These are phyloP conservation scores for Kickxella alabastrina DNA, from an alignment of 192 early-diverging fungal species.

Conservation along the genomic window DNA sequence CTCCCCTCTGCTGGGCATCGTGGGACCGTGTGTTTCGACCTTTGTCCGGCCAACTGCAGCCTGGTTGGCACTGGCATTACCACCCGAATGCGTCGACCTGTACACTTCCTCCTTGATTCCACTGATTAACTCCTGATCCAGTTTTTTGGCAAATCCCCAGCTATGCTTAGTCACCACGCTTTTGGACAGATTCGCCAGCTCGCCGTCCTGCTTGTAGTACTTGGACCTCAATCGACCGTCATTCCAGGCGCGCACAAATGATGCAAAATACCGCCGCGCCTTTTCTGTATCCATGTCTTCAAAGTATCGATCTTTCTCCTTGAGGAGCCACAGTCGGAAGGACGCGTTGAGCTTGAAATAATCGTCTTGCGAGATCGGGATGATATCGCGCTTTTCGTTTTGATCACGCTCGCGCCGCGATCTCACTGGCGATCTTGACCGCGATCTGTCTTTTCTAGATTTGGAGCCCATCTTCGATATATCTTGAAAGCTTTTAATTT, in stretches of 20 bases:
- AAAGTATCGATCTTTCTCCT: slow-evolving; percentile 69
- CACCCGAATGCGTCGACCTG: slow-evolving; percentile 7
- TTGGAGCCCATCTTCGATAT: too few species aligned
- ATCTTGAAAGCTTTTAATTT: too few species aligned
- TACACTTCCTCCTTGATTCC: slow-evolving; percentile 7
- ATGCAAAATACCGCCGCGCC: slow-evolving; percentile 68
- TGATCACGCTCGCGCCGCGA: too few species aligned
- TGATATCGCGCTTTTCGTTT: too few species aligned
- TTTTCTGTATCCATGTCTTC: slow-evolving; percentile 70
- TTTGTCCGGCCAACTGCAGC: neutral
- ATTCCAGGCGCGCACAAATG: slow-evolving; percentile 90
- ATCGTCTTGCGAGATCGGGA: slow-evolving; percentile 60
- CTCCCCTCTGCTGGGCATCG: slow-evolving; percentile 6
- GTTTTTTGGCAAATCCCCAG: slow-evolving; percentile 67
- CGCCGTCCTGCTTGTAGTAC: slow-evolving; percentile 54
- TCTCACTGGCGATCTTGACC: too few species aligned
- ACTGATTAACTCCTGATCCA: slow-evolving; percentile 32
- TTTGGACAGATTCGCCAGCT: slow-evolving; percentile 58
- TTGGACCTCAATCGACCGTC: slow-evolving; percentile 59
- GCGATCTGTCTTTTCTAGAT: too few species aligned
- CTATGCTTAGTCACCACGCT: slow-evolving; percentile 66
- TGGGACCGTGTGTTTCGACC: slow-evolving; percentile 4
- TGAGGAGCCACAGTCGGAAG: slow-evolving; percentile 78
- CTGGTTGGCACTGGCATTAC: too few species aligned
- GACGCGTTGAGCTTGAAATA: slow-evolving; percentile 74